Evolutionary conservation across 305 asterid genomes (phyloP).

Genomic region (Fraxinus sp.): DNA sequence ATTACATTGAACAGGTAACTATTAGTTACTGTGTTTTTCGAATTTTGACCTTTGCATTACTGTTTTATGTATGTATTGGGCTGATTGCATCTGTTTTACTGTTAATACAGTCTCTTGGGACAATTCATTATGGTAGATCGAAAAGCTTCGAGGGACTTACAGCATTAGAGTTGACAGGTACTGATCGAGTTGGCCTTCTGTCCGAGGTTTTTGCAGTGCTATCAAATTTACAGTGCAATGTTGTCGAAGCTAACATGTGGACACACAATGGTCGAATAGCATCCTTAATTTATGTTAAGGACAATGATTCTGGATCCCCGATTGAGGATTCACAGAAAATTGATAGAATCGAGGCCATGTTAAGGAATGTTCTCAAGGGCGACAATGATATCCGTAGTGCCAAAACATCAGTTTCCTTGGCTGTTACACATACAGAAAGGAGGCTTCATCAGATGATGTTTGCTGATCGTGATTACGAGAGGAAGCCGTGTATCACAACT

Average conservation of each 20-base stretch:
- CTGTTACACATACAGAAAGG: slow-evolving; percentile 76
- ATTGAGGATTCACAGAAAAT: slow-evolving; percentile 66
- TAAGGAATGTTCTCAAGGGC: slow-evolving; percentile 87
- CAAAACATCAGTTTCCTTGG: slow-evolving; percentile 60
- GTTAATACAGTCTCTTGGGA: slow-evolving; percentile 64
- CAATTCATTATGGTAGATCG: slow-evolving; percentile 63
- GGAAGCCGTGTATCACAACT: slow-evolving; percentile 39
- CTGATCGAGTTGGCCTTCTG: slow-evolving; percentile 76
- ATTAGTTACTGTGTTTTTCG: background rate
- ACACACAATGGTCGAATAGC: slow-evolving; percentile 90
- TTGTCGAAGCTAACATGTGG: slow-evolving; percentile 89
- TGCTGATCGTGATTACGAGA: slow-evolving; percentile 82
- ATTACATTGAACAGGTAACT: slow-evolving; percentile 81
- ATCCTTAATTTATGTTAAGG: slow-evolving; percentile 64
- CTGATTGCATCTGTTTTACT: background rate
- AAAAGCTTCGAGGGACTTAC: slow-evolving; percentile 66
- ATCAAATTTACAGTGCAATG: slow-evolving; percentile 59
- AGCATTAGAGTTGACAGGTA: slow-evolving; percentile 76
- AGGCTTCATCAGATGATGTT: slow-evolving; percentile 99
- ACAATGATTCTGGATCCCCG: slow-evolving; percentile 57
- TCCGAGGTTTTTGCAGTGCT: slow-evolving; percentile 91
- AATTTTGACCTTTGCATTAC: background rate
- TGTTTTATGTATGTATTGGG: background rate
- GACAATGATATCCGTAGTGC: slow-evolving; percentile 81
- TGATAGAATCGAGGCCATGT: slow-evolving; percentile 50